A percentile compares a stretch with the other conserved stretches of the same genome.
These are phyloP conservation scores for Yarrowia bubula DNA, from an alignment of 805 yeast genomes.

Conservation along the genomic window DNA sequence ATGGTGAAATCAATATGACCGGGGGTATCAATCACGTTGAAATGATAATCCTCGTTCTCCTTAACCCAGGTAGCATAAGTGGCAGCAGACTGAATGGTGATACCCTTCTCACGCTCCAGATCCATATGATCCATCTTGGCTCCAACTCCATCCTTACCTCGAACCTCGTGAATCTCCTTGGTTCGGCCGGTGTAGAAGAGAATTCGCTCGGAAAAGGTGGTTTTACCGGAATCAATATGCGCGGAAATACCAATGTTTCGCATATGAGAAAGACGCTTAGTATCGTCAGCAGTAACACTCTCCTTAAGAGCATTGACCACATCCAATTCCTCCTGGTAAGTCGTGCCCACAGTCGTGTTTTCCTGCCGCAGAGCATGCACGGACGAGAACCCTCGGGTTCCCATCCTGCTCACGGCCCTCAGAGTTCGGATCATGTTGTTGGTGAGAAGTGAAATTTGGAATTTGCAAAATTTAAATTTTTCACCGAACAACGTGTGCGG, in stretches of 20 bases:
- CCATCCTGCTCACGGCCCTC: constrained; percentile 35
- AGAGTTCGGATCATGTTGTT: constrained; percentile 30
- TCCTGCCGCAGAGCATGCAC: neutral
- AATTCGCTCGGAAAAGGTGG: constrained; percentile 97
- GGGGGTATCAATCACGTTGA: constrained; percentile 96
- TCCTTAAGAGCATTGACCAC: constrained; percentile 3
- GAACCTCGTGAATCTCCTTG: constrained; percentile 90
- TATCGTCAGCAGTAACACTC: constrained; percentile 39
- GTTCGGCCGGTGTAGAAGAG: constrained; percentile 94
- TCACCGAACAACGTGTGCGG: neutral
- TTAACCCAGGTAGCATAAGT: constrained; percentile 93
- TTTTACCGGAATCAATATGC: constrained; percentile 96
- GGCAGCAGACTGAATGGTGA: constrained; percentile 98
- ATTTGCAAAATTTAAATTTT: constrained; percentile 10
- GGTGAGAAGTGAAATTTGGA: neutral
- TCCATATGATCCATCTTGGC: constrained; percentile 99
- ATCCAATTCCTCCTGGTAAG: constrained; percentile 24
- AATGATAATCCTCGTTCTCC: constrained; percentile 59
- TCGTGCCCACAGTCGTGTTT: constrained; percentile 25
- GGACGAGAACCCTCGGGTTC: constrained; percentile 21
- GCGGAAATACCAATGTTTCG: constrained; percentile 98
- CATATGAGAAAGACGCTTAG: constrained; percentile 53
- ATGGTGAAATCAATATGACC: constrained; percentile 99
- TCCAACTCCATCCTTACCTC: constrained; percentile 97
- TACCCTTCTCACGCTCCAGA: constrained; percentile 96